Base-by-base conservation (phyloP, 208 protist genomes). In the Trypanosoma boissoni region DNA sequence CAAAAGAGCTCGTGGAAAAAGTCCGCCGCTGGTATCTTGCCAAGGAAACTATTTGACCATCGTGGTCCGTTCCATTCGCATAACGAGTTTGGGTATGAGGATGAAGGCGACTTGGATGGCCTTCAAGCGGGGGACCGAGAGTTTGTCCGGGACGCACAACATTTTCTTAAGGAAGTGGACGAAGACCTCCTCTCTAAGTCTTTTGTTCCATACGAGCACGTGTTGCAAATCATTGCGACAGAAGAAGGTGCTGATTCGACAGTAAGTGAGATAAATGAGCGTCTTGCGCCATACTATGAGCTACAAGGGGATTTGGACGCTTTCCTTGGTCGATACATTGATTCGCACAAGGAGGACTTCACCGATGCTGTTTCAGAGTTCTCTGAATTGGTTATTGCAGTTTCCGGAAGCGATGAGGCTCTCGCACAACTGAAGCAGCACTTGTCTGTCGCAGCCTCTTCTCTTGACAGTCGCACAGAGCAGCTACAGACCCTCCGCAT, bases 321-420 rank as follows among this genome's bases (percentile, higher is more conserved):
- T 37, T 50, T 85, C 21, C 68, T 95, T 4, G 69, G 58, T 21
- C 54, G 70, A 52, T 92, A 95, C 76, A 89, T 95, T 46, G 76
- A 91, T 21, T 56, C 56, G 23, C 88, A 95, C 58, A 72, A 91
- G 46, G 73, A 80, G 7, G 80, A 91, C 58, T 95, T 95, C 68
- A 95, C 87, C 64, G 72, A 68, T 21, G 73, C 82, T 60, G 88
- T 92, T 48, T 31, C 64, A 14, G 67, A 88, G 50, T 95, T 92
- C 56, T 90, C 82, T 9, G 78, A 92, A 57, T 85, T 95, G 78
- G 77, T 95, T 26, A 72, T 95, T 26, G 76, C 84, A 7, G 80
- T 95, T 21, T 82, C 82, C 2, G 78, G 78, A 52, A 91, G 83
- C 58, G 83, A 92, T 54, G 84, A 92, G 61, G 79, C 74, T 20